phyloP scores from a whole-genome alignment of 768 basidiomycete species.

The Mycena metata region DNA sequence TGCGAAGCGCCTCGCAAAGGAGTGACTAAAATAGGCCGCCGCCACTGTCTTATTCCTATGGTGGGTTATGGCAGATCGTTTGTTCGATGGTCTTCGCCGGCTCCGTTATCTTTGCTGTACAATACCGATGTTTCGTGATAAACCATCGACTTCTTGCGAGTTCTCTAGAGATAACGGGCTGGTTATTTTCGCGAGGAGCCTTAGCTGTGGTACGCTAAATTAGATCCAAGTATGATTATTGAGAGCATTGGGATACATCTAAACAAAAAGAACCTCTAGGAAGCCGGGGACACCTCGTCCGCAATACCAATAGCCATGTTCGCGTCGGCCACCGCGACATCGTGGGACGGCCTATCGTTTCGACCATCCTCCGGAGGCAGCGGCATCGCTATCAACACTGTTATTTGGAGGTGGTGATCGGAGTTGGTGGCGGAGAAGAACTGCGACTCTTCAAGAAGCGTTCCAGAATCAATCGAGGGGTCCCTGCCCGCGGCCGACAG shows the following conservation, averaged over 20 bases:
- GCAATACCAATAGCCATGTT: slow-evolving; percentile 18
- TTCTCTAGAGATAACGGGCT: too few species aligned
- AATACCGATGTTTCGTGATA: too few species aligned
- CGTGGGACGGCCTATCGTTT: neutral
- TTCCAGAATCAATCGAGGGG: slow-evolving; percentile 5
- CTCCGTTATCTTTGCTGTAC: neutral
- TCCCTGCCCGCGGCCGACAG: slow-evolving; percentile 3
- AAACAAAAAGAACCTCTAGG: neutral
- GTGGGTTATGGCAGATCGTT: neutral
- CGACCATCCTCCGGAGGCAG: neutral
- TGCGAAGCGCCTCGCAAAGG: slow-evolving; percentile 24
- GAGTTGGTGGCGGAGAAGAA: neutral
- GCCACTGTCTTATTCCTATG: too few species aligned
- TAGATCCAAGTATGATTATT: neutral
- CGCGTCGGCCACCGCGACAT: neutral
- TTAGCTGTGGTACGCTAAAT: neutral
- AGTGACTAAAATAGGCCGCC: neutral
- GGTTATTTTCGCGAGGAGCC: neutral
- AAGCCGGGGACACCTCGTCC: neutral
- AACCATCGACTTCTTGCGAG: too few species aligned
- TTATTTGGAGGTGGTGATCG: slow-evolving; percentile 20
- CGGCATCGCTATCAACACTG: slow-evolving; percentile 29
- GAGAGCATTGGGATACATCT: neutral
- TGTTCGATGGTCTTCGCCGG: neutral
- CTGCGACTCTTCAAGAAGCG: slow-evolving; percentile 1